These are phyloP conservation scores for Chalaropsis ovoidea DNA, from an alignment of 2,329 filamentous ascomycete genomes.

Conservation along the genomic window DNA sequence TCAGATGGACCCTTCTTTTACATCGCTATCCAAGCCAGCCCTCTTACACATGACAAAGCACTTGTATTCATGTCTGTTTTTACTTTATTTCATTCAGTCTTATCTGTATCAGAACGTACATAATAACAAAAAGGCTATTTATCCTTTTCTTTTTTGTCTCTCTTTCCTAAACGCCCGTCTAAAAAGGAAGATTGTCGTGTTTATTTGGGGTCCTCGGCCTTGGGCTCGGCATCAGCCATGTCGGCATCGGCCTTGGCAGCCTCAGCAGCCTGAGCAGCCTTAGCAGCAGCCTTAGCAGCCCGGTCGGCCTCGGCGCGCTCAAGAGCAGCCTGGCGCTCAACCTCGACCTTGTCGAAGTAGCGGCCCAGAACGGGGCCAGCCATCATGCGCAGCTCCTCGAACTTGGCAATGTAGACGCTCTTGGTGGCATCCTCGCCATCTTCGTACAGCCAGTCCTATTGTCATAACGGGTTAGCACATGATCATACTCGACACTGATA, in stretches of 20 bases:
- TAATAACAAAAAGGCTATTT: conserved; percentile 15
- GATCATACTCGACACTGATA: neutral
- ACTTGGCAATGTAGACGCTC: conserved; percentile 86
- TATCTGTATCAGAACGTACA: conserved; percentile 18
- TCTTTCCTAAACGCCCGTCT: conserved; percentile 13
- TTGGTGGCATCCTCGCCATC: conserved; percentile 93
- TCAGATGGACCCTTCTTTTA: too few species aligned
- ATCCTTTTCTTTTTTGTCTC: conserved; percentile 17
- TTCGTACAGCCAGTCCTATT: conserved; percentile 93
- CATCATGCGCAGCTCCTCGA: conserved; percentile 86
- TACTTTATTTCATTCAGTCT: conserved; percentile 19
- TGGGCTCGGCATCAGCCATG: conserved; percentile 53
- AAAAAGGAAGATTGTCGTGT: conserved; percentile 15
- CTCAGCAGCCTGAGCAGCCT: conserved; percentile 44
- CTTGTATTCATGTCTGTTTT: neutral
- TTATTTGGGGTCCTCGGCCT: conserved; percentile 36
- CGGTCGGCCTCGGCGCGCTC: conserved; percentile 69
- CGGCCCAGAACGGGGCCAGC: conserved; percentile 87
- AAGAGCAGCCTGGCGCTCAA: conserved; percentile 67
- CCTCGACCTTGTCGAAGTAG: conserved; percentile 88
- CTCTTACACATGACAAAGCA: too few species aligned
- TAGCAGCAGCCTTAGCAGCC: conserved; percentile 55
- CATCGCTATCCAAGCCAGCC: too few species aligned
- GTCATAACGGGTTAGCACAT: conserved; percentile 11
- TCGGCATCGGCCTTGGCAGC: conserved; percentile 50